These are phyloP conservation scores for Hypomontagnella submonticulosa DNA, from an alignment of 495 filamentous ascomycete species.

Conservation along the genomic window DNA sequence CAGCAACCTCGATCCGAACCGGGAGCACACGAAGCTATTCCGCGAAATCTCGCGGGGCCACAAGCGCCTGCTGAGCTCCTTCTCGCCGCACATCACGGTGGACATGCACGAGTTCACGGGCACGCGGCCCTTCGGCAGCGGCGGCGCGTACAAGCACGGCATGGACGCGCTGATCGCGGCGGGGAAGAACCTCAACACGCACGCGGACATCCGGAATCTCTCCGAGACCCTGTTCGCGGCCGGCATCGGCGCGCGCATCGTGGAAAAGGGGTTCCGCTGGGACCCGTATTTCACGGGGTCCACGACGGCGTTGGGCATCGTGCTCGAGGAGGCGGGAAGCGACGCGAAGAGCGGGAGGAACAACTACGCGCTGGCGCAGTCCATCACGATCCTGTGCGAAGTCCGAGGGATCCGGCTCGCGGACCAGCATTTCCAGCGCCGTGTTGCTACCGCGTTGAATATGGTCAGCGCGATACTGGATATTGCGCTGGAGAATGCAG, in stretches of 20 bases:
- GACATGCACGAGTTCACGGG: slow-evolving; percentile 52
- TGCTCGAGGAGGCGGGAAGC: slow-evolving; percentile 47
- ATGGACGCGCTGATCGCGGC: slow-evolving; percentile 50
- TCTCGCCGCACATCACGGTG: slow-evolving; percentile 47
- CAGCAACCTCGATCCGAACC: slow-evolving; percentile 51
- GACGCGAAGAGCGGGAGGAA: slow-evolving; percentile 50
- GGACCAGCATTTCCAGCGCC: slow-evolving; percentile 48
- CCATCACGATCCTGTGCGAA: slow-evolving; percentile 47
- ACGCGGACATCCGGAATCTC: slow-evolving; percentile 47
- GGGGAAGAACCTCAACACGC: slow-evolving; percentile 51
- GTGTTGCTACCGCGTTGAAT: slow-evolving; percentile 46
- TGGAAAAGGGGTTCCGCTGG: slow-evolving; percentile 43
- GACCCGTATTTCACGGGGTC: slow-evolving; percentile 50
- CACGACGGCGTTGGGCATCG: slow-evolving; percentile 15
- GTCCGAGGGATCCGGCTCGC: slow-evolving; percentile 49
- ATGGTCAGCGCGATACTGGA: slow-evolving; percentile 49
- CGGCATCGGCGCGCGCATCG: slow-evolving; percentile 36
- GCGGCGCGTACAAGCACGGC: slow-evolving; percentile 45
- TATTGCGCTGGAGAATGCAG: slow-evolving; percentile 43
- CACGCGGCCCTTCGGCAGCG: slow-evolving; percentile 17
- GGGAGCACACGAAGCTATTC: slow-evolving; percentile 49
- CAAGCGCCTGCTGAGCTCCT: slow-evolving; percentile 46
- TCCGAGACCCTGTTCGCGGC: slow-evolving; percentile 47
- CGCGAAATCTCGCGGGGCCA: slow-evolving; percentile 48
- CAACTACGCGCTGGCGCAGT: slow-evolving; percentile 46